Percentiles rank a stretch among this genome's conserved stretches.
Evolutionary conservation across 768 basidiomycete species (phyloP).

Genomic region (Lactarius sanguifluus): DNA sequence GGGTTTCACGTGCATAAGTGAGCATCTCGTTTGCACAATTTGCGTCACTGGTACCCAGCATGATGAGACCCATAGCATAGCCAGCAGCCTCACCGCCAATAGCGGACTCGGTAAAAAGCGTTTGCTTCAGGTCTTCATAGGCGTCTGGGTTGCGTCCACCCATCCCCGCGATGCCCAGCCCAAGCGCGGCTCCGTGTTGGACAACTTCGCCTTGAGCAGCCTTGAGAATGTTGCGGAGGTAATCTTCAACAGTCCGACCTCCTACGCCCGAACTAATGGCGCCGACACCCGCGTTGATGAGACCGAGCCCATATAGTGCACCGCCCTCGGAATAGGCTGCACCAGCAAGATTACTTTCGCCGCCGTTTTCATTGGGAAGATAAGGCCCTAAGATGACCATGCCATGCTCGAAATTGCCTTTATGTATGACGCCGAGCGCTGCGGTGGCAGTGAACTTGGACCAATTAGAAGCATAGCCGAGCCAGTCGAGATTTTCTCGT

Average conservation of each 20-base stretch:
- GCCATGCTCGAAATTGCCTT: slow-evolving; percentile 93
- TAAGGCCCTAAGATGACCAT: slow-evolving; percentile 92
- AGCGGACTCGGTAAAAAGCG: slow-evolving; percentile 91
- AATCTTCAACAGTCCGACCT: slow-evolving; percentile 63
- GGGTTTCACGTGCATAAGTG: slow-evolving; percentile 93
- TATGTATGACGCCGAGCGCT: slow-evolving; percentile 95
- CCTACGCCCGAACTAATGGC: slow-evolving; percentile 36
- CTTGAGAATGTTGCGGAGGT: slow-evolving; percentile 78
- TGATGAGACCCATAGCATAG: slow-evolving; percentile 96
- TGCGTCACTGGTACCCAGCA: slow-evolving; percentile 89
- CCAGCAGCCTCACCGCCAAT: slow-evolving; percentile 95
- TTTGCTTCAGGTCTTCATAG: slow-evolving; percentile 88
- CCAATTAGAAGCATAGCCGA: slow-evolving; percentile 95
- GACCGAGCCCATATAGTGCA: slow-evolving; percentile 89
- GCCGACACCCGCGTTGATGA: slow-evolving; percentile 92
- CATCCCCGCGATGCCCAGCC: slow-evolving; percentile 95
- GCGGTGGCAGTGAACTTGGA: slow-evolving; percentile 98
- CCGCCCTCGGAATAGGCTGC: slow-evolving; percentile 94
- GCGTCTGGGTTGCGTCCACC: slow-evolving; percentile 85
- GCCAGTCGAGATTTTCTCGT: slow-evolving; percentile 95
- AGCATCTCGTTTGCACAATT: slow-evolving; percentile 92
- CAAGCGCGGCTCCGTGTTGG: slow-evolving; percentile 95
- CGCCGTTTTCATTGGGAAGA: slow-evolving; percentile 71
- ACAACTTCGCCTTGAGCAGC: slow-evolving; percentile 80
- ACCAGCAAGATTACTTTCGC: slow-evolving; percentile 73